These are phyloP conservation scores for Brassica juncea DNA, from an alignment of 345 rosid species.

Conservation along the genomic window DNA sequence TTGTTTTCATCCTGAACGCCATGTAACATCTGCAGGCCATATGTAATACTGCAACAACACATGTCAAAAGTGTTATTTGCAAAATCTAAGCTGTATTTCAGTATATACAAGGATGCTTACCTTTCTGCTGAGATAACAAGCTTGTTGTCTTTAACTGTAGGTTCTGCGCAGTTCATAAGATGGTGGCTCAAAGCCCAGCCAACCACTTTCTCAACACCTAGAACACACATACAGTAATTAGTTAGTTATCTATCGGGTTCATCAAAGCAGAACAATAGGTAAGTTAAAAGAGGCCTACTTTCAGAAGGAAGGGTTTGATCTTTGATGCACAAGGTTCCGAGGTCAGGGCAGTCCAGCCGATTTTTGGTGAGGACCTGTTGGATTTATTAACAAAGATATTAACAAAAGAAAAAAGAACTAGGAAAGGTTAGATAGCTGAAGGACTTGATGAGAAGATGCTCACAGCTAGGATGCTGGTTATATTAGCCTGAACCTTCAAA, in stretches of 20 bases:
- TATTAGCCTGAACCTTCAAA: conserved; percentile 77
- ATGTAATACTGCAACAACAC: conserved; percentile 60
- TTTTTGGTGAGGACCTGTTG: conserved; percentile 71
- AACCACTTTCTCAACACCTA: conserved; percentile 91
- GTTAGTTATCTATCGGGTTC: background rate
- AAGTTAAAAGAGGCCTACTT: conserved; percentile 48
- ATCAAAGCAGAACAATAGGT: background rate
- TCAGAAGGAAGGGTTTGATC: conserved; percentile 85
- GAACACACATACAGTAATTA: conserved; percentile 5
- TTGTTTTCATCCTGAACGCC: conserved; percentile 72
- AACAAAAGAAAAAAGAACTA: conserved; percentile 7
- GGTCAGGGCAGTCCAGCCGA: conserved; percentile 77
- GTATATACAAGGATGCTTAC: conserved; percentile 42
- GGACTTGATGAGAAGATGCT: conserved; percentile 38
- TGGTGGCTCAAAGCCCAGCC: conserved; percentile 93
- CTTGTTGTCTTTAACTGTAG: conserved; percentile 58
- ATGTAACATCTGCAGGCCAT: conserved; percentile 70
- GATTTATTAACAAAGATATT: conserved; percentile 18
- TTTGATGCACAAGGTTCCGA: conserved; percentile 68
- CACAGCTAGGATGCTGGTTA: conserved; percentile 68
- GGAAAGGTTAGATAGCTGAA: conserved; percentile 1
- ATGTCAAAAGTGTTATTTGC: conserved; percentile 13
- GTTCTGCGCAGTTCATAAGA: conserved; percentile 73
- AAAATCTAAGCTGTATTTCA: conserved; percentile 18
- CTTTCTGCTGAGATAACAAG: conserved; percentile 75